A percentile compares a stretch with the other conserved stretches of the same genome.
Conservation (phyloP, 768 basidiomycete genomes). For the Melanogaster broomeanus region DNA sequence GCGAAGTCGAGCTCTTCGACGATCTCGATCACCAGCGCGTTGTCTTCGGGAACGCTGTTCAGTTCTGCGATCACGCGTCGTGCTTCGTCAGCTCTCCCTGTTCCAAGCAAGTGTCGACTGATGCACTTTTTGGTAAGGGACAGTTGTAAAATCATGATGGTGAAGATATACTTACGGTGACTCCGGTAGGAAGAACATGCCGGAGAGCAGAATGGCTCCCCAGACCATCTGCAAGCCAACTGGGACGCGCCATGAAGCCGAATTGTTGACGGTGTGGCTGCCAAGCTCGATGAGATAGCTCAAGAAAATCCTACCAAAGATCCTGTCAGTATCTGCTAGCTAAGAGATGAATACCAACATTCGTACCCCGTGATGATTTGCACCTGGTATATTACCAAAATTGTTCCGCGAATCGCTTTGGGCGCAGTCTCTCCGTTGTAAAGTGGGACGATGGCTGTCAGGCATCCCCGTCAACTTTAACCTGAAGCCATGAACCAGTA, state of each 20-base stretch:
- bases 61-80: constrained; percentile 62
- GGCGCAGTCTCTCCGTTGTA: constrained; percentile 83
- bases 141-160: background rate
- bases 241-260: constrained; percentile 73
- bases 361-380: constrained; percentile 72
- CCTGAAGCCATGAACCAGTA: background rate
- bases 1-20: constrained; percentile 66
- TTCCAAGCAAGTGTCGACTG: constrained; percentile 72
- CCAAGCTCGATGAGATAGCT: constrained; percentile 73
- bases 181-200: constrained; percentile 77
- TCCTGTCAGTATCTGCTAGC: background rate
- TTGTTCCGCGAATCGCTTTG: constrained; percentile 68
- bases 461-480: background rate
- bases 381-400: constrained; percentile 75
- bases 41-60: constrained; percentile 61
- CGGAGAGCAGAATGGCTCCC: constrained; percentile 66
- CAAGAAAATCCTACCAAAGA: constrained; percentile 57
- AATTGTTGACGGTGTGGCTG: constrained; percentile 52
- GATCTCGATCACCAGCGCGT: constrained; percentile 57
- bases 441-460: constrained; percentile 57
- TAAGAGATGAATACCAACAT: background rate
- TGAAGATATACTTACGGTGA: constrained; percentile 55
- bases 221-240: constrained; percentile 75
- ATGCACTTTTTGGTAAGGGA: background rate
- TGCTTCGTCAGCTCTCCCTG: constrained; percentile 53